Conservation (phyloP, 73 alveolate genomes). For the Paramecium biaurelia region DNA sequence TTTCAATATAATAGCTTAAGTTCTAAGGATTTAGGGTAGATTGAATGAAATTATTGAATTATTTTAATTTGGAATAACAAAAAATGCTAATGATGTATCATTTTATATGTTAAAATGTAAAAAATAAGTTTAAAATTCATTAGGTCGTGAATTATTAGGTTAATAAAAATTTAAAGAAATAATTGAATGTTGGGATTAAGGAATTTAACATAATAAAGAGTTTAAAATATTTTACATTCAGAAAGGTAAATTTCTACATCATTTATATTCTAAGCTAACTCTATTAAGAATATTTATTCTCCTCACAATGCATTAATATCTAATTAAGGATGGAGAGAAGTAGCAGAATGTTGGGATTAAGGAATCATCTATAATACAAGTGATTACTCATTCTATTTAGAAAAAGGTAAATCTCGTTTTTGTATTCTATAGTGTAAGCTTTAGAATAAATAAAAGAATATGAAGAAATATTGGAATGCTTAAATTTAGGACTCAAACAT, state of each 20-base stretch:
- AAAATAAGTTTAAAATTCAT: not conserved
- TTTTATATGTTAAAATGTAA: not conserved
- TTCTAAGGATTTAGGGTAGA: not conserved
- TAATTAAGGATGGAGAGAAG: not conserved
- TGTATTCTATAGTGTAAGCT: not conserved
- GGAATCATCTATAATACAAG: not conserved
- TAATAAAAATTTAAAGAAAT: not conserved
- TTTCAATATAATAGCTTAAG: not conserved
- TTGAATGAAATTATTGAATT: not conserved
- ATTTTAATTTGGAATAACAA: not conserved
- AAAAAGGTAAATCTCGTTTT: not conserved
- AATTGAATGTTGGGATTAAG: not conserved
- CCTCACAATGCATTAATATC: not conserved
- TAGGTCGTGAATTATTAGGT: not conserved
- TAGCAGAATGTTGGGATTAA: not conserved
- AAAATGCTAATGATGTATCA: not conserved
- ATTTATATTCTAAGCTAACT: not conserved
- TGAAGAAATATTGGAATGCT: not conserved
- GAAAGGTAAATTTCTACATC: not conserved
- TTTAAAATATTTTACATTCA: not conserved
- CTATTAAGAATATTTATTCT: not conserved
- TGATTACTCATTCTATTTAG: not conserved
- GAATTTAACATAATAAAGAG: not conserved
- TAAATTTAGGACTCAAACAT: not conserved
- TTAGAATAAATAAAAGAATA: not conserved